These are phyloP conservation scores for Avena insularis DNA, from an alignment of 176 grass and related monocot species.

Conservation along the genomic window DNA sequence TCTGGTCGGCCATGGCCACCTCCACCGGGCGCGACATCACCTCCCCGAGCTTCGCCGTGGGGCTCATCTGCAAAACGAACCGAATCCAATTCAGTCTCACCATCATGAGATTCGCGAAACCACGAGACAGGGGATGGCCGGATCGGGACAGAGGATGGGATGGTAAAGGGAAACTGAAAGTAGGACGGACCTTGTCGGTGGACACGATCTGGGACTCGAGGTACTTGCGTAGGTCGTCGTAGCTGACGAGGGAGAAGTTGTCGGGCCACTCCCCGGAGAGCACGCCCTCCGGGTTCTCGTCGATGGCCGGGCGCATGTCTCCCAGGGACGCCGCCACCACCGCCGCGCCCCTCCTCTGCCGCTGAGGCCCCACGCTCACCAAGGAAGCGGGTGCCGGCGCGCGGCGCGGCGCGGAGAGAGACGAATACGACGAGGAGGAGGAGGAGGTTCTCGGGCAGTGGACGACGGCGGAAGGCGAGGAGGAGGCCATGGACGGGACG, in stretches of 20 bases:
- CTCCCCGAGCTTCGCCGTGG: constrained; percentile 51
- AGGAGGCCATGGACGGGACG: no score
- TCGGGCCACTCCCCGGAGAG: constrained; percentile 49
- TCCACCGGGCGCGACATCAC: constrained; percentile 57
- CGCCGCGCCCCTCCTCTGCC: not conserved
- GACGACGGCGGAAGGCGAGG: no score
- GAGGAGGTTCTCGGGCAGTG: no score
- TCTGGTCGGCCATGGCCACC: constrained; percentile 53
- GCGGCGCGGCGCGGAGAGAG: no score
- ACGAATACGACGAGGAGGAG: no score
- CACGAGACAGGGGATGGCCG: not conserved
- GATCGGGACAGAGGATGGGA: not conserved
- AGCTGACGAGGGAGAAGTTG: no score
- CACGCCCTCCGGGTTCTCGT: constrained; percentile 79
- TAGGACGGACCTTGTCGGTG: constrained; percentile 28
- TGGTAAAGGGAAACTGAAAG: no score
- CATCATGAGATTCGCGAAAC: not conserved
- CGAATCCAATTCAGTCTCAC: not conserved
- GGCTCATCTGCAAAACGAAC: constrained; percentile 48
- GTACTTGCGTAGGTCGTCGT: constrained; percentile 68
- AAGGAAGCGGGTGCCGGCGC: no score
- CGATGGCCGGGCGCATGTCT: constrained; percentile 62
- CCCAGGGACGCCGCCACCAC: constrained; percentile 39
- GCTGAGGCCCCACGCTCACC: no score
- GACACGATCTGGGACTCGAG: constrained; percentile 76